A percentile compares a stretch with the other conserved stretches of the same genome.
Evolutionary conservation across 257 asterid genomes (phyloP).

Genomic region (Penstemon eatonii): DNA sequence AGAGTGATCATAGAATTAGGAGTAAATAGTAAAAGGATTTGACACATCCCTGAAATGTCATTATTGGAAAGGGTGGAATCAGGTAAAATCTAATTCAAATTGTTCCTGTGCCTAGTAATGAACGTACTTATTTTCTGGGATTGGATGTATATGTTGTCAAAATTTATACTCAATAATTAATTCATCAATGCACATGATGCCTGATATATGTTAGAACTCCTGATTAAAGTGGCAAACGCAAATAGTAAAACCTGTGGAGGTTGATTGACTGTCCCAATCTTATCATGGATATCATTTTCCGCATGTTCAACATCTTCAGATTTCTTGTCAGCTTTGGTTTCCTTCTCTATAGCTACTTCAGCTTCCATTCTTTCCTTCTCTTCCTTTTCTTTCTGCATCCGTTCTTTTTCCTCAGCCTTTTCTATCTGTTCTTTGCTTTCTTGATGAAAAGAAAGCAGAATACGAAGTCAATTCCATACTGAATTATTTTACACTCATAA

Average conservation of each 20-base stretch:
- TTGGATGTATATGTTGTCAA: background rate
- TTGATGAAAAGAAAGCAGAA: constrained; percentile 35
- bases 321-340: constrained; percentile 36
- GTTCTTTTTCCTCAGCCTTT: constrained; percentile 86
- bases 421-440: constrained; percentile 89
- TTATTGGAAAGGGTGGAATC: constrained; percentile 15
- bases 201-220: constrained; percentile 8
- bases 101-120: constrained; percentile 8
- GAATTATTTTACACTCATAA: background rate
- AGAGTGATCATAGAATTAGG: background rate
- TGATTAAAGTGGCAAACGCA: constrained; percentile 25
- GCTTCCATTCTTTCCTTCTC: constrained; percentile 65
- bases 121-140: background rate
- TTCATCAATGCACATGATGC: constrained; percentile 10
- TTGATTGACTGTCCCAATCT: constrained; percentile 45
- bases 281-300: constrained; percentile 45
- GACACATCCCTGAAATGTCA: constrained; percentile 13
- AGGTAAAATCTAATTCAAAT: background rate
- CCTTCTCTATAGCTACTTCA: constrained; percentile 50
- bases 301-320: constrained; percentile 47
- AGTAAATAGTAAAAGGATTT: background rate
- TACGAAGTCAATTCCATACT: constrained; percentile 5
- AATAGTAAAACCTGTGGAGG: constrained; percentile 49
- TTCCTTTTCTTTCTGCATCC: constrained; percentile 80
- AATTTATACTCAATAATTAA: constrained; percentile 3